These are phyloP conservation scores for sunflower (Helianthus annuus) DNA, from an alignment of 129 eudicot species.

Conservation along the genomic window HanXRQr2.0-SUNRISE NC_035438.2:24792777-24793276, in stretches of 20 bases:
- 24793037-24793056: slow-evolving; percentile 88
- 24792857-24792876: slow-evolving; percentile 83
- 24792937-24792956: slow-evolving; percentile 69
- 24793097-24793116: slow-evolving; percentile 80
- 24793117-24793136: slow-evolving; percentile 88
- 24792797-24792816: slow-evolving; percentile 94
- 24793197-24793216: slow-evolving; percentile 53
- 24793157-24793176: slow-evolving; percentile 40
- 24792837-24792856: slow-evolving; percentile 78
- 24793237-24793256: slow-evolving; percentile 17
- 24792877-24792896: slow-evolving; percentile 72
- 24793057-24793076: slow-evolving; percentile 73
- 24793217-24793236: slow-evolving; percentile 38
- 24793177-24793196: slow-evolving; percentile 39
- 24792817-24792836: slow-evolving; percentile 94
- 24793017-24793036: slow-evolving; percentile 78
- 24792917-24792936: slow-evolving; percentile 72
- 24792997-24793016: slow-evolving; percentile 74
- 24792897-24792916: slow-evolving; percentile 83
- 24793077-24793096: slow-evolving; percentile 56
- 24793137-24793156: slow-evolving; percentile 37
- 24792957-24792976: slow-evolving; percentile 85
- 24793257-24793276: neutral
- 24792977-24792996: slow-evolving; percentile 82
- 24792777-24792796: slow-evolving; percentile 59